Evolutionary conservation across 345 rosid species (phyloP).

Genomic region (rapeseed (Brassica napus)): DNA sequence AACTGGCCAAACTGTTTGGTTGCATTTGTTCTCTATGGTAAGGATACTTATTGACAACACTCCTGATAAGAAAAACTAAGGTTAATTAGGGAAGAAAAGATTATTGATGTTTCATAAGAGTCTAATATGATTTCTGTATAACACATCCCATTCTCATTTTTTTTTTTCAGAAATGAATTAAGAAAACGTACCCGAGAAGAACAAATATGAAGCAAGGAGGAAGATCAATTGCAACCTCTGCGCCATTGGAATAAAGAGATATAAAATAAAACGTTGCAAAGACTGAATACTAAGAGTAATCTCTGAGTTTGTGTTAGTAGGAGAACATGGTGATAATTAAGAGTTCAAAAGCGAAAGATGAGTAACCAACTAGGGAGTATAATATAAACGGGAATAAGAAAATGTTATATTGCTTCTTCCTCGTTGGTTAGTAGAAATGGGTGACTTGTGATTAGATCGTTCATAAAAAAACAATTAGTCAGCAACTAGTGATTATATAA

Average conservation of each 20-base stretch:
- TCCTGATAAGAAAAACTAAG: background rate
- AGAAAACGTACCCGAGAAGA: constrained; percentile 15
- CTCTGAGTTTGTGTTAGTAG: background rate
- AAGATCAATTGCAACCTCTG: background rate
- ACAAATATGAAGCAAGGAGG: constrained; percentile 15
- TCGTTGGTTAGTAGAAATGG: background rate
- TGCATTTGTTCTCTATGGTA: constrained; percentile 37
- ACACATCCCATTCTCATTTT: background rate
- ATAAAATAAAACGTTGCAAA: background rate
- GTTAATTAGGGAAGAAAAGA: background rate
- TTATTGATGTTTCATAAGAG: background rate
- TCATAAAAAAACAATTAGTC: background rate
- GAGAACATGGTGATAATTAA: background rate
- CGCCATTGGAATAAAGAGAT: background rate
- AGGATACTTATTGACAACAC: constrained; percentile 18
- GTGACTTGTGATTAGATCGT: background rate
- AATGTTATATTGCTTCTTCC: background rate
- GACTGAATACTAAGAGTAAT: background rate
- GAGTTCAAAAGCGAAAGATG: background rate
- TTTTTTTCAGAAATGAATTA: background rate
- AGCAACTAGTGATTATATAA: background rate
- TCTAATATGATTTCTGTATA: background rate
- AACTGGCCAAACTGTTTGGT: constrained; percentile 32
- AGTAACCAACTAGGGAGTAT: background rate
- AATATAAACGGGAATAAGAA: background rate